phyloP scores from a whole-genome alignment of 1,139 yeast species.

The Nakaseomyces bracarensis region DNA sequence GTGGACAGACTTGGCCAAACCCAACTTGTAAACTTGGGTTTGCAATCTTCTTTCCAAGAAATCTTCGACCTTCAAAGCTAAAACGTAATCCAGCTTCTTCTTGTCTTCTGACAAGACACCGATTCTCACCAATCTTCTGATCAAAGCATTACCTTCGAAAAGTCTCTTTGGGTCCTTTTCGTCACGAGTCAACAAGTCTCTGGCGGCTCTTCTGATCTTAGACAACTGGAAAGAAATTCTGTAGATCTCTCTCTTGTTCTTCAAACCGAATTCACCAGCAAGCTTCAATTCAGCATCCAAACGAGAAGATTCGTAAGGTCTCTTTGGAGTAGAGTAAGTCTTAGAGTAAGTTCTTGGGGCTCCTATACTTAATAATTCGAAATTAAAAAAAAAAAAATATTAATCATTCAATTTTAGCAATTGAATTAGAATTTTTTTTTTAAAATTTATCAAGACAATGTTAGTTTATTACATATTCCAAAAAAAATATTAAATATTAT shows the following conservation, averaged over 20 bases:
- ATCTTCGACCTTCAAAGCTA: constrained; percentile 96
- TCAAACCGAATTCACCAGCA: constrained; percentile 98
- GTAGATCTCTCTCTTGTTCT: constrained; percentile 94
- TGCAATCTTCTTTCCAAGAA: constrained; percentile 99
- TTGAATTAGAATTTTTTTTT: too few species aligned
- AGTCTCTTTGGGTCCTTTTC: constrained; percentile 99
- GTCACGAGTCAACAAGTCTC: constrained; percentile 98
- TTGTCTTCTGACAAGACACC: constrained; percentile 99
- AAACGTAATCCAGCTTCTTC: constrained; percentile 98
- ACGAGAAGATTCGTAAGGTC: constrained; percentile 97
- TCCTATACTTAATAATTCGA: constrained; percentile 79
- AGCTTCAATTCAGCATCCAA: constrained; percentile 96
- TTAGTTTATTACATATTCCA: not conserved
- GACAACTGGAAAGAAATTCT: constrained; percentile 76
- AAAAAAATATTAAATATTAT: not conserved
- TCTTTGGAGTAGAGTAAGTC: constrained; percentile 99
- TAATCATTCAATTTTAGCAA: constrained; percentile 30
- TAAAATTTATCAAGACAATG: not conserved
- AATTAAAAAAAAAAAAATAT: constrained; percentile 40
- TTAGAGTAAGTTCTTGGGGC: constrained; percentile 99
- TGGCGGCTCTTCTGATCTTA: constrained; percentile 99
- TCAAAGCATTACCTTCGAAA: constrained; percentile 99
- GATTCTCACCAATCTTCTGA: constrained; percentile 39
- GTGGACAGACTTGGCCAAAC: constrained; percentile 99
- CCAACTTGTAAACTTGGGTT: constrained; percentile 99